Conservation (phyloP, 2,329 filamentous ascomycete species). For the Neofusicoccum sp. region DNA sequence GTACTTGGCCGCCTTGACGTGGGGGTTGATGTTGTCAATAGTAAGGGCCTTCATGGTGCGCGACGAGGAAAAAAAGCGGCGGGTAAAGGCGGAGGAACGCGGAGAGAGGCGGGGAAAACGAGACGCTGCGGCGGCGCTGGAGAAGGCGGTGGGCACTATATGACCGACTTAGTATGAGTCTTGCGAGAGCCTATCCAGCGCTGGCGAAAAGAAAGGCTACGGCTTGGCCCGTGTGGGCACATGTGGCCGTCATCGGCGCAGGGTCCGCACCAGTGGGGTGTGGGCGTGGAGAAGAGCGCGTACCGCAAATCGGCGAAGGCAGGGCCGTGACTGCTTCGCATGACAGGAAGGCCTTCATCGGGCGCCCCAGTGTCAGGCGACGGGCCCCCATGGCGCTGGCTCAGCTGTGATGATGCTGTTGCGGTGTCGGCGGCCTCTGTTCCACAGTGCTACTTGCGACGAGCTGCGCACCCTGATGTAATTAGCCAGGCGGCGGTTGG, state of each 20-base stretch:
- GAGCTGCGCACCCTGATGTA: slow-evolving; percentile 7
- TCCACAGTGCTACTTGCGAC: slow-evolving; percentile 15
- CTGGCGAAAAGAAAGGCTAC: not conserved
- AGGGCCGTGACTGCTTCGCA: slow-evolving; percentile 11
- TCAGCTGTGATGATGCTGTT: not conserved
- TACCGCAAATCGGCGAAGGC: slow-evolving; percentile 9
- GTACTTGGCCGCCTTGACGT: slow-evolving; percentile 87
- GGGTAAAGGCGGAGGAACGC: slow-evolving; percentile 1
- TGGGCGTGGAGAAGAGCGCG: not conserved
- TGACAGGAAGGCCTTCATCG: slow-evolving; percentile 1
- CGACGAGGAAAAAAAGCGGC: slow-evolving; percentile 12
- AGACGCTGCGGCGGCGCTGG: not conserved
- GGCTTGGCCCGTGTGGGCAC: slow-evolving; percentile 3
- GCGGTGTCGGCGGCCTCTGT: not conserved
- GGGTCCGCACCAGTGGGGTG: slow-evolving; percentile 6
- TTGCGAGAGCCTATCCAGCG: not conserved
- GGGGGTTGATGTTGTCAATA: slow-evolving; percentile 87
- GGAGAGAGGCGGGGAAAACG: not conserved
- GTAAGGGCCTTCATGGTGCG: slow-evolving; percentile 53
- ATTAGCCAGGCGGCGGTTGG: not conserved
- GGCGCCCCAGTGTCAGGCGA: slow-evolving; percentile 13
- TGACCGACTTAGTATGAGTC: not conserved
- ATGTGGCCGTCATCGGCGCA: slow-evolving; percentile 14
- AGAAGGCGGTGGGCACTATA: not conserved
- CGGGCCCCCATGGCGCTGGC: not conserved